Evolutionary conservation across 2,329 filamentous ascomycete species (phyloP), one percentile per base, ranked within the genome.

Genomic region (Paecilomyces sp.): DNA sequence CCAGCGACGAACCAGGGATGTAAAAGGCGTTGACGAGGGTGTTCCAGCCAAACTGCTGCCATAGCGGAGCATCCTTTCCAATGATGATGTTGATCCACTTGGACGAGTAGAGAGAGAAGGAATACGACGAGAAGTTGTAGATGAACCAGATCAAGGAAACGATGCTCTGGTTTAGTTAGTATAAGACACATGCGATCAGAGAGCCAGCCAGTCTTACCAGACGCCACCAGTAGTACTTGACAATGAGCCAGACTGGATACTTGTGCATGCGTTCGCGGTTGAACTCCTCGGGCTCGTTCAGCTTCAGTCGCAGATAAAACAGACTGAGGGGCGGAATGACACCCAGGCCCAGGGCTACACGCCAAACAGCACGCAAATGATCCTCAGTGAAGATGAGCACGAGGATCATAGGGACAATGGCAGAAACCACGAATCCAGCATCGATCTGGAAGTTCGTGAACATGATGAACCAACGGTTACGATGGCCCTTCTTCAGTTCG

Each of bases 361-460:
- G 86, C 92, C 92, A 96, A 50, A 90, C 91, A 28, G 86, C 88
- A 60, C 86, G 82, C 56, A 88, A 81, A 69, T 93, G 87, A 8
- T 81, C 74, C 65, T 88, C 70, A 70, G 87, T 71, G 60, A 82
- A 80, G 24, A 87, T 83, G 65, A 85, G 66, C 12, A 85, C 82
- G 30, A 88, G 73, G 54, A 89, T 78, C 75, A 87, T 86, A 0
- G 91, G 90, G 1, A 94, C 85, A 62, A 96, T 85, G 0, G 90
- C 87, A 8, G 90, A 87, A 58, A 93, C 80, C 1, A 95, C 89
- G 64, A 95, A 96, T 0, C 90, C 92, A 57, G 86, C 84, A 70
- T 95, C 90, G 61, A 96, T 95, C 80, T 92, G 89, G 25, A 89
- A 85, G 74, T 95, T 95, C 54, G 90, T 96, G 74, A 94, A 95